A percentile compares a stretch with the other conserved stretches of the same genome.
These are phyloP conservation scores for Oryza glumipatula DNA, from an alignment of 176 grass and related monocot species.

Conservation along the genomic window DNA sequence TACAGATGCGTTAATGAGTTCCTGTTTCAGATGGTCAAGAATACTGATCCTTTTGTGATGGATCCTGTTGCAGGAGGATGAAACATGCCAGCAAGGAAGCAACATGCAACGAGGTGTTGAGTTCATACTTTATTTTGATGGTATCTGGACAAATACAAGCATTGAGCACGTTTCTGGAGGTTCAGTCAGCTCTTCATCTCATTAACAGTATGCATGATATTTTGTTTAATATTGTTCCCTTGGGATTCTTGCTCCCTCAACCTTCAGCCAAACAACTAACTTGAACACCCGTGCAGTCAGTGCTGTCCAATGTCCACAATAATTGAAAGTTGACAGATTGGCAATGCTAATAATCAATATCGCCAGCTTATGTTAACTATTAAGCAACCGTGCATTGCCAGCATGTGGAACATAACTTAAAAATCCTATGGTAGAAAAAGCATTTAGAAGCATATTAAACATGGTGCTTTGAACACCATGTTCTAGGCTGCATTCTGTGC, in stretches of 20 bases:
- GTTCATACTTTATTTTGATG: neutral
- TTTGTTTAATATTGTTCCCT: neutral
- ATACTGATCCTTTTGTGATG: neutral
- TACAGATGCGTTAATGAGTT: too few relatives aligned
- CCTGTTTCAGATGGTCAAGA: too few relatives aligned
- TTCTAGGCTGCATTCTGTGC: neutral
- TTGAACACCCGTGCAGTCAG: conserved; percentile 1
- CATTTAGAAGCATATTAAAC: neutral
- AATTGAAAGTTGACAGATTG: conserved; percentile 20
- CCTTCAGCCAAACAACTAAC: neutral
- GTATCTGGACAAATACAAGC: neutral
- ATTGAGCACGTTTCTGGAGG: neutral
- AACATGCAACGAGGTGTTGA: neutral
- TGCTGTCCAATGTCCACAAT: neutral
- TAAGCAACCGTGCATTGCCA: neutral
- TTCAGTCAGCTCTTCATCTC: neutral
- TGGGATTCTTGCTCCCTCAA: neutral
- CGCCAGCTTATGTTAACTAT: neutral
- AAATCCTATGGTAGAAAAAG: neutral
- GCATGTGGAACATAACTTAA: neutral
- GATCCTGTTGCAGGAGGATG: neutral
- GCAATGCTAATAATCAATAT: neutral
- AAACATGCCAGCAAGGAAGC: conserved; percentile 22
- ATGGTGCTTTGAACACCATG: neutral
- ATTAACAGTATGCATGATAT: neutral